These are phyloP conservation scores for Fraxinus angustifolia DNA, from an alignment of 305 asterid genomes.

Conservation along the genomic window DNA sequence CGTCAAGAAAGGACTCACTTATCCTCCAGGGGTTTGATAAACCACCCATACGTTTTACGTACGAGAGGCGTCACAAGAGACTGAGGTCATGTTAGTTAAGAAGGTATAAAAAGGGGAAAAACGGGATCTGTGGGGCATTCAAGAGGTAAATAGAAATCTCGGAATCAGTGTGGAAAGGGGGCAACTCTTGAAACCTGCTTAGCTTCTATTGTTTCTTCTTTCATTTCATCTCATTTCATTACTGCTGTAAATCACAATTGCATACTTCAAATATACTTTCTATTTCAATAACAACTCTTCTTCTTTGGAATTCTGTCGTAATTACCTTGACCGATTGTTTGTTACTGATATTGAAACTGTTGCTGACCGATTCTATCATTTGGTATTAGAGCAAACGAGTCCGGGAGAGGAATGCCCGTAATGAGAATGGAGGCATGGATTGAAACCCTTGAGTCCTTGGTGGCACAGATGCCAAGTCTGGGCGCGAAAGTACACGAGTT, in stretches of 20 bases:
- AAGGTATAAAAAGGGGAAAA: not conserved
- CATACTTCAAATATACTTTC: not conserved
- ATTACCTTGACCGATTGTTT: too few relatives aligned
- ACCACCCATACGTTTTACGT: too few relatives aligned
- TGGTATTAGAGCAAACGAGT: too few relatives aligned
- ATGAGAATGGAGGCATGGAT: not conserved
- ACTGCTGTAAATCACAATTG: not conserved
- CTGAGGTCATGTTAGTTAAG: not conserved
- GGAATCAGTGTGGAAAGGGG: not conserved
- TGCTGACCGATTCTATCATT: too few relatives aligned
- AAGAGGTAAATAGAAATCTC: too few relatives aligned
- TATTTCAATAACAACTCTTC: not conserved
- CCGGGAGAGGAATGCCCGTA: not conserved
- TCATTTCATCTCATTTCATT: not conserved
- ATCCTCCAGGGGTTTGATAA: conserved; percentile 32
- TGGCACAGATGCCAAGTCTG: not conserved
- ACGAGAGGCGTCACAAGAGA: too few relatives aligned
- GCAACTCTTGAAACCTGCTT: not conserved
- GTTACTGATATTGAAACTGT: too few relatives aligned
- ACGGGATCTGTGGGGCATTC: not conserved
- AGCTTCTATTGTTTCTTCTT: not conserved
- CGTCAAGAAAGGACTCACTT: conserved; percentile 52
- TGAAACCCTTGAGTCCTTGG: not conserved
- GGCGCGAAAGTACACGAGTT: not conserved
- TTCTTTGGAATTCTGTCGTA: too few relatives aligned